phyloP scores from a whole-genome alignment of 345 rosid species.

The Hevea brasiliensis region DNA sequence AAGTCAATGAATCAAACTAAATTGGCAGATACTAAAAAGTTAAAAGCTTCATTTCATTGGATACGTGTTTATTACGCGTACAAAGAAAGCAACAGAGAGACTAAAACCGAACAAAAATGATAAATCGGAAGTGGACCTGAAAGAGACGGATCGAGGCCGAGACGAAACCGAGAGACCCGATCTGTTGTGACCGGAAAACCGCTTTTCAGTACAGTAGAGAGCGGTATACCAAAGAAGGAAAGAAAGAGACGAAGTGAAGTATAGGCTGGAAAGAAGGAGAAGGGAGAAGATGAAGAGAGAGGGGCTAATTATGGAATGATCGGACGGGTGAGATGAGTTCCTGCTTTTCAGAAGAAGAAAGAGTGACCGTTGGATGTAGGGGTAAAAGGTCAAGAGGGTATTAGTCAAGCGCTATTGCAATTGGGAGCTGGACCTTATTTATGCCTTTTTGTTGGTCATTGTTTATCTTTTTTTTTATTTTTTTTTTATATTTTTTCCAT shows the following conservation, averaged over 20 bases:
- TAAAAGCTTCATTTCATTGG: background rate
- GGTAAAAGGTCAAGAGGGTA: background rate
- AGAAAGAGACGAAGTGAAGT: background rate
- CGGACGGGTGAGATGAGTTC: slow-evolving; percentile 23
- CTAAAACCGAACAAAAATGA: background rate
- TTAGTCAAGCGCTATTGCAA: background rate
- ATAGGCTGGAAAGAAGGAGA: background rate
- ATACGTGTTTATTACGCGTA: background rate
- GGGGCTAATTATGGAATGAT: background rate
- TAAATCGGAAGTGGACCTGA: slow-evolving; percentile 4
- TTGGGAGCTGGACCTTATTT: slow-evolving; percentile 1
- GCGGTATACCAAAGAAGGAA: slow-evolving; percentile 5
- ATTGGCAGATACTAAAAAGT: background rate
- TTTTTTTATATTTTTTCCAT: too few relatives aligned
- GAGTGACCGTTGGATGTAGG: slow-evolving; percentile 17
- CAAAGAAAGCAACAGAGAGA: too few relatives aligned
- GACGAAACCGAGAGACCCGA: slow-evolving; percentile 9
- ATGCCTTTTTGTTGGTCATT: background rate
- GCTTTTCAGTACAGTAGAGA: background rate
- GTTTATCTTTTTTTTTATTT: too few relatives aligned
- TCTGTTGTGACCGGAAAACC: slow-evolving; percentile 11
- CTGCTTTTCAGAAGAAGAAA: background rate
- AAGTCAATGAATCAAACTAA: background rate
- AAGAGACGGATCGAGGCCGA: slow-evolving; percentile 14
- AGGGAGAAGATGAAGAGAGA: background rate